Evolutionary conservation across 2,329 filamentous ascomycete species (phyloP), one percentile per base, ranked within the genome.

Genomic region (Cladosporium velox): DNA sequence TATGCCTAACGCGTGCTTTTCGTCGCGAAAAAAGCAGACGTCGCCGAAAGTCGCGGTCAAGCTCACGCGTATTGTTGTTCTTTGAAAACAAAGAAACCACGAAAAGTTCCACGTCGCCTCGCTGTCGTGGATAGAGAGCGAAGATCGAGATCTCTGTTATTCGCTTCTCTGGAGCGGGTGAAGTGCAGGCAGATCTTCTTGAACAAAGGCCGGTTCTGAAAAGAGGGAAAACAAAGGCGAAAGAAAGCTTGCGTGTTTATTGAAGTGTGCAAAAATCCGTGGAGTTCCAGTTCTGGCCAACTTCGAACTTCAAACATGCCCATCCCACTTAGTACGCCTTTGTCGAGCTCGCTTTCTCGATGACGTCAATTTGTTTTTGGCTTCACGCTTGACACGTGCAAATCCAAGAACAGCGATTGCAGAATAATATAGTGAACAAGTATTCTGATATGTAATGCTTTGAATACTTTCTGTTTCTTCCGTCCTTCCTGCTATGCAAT

Each of bases 321-420:
- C 26, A 54, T 54, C 51, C 51, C 51, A 28, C 51, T 28, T 54
- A 14, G 15, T 21, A 18, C 14, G 51, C 11, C 28, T 30, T 30
- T 26, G 11, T 26, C 35, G 35, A 18, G 35, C 35, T 41, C 35
- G 38, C 38, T 44, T 44, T 44, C 38, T 44, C 18, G 18, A 34
- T 55, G 52, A 55, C 52, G 52, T 55, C 51, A 55, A 12, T 12
- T 34, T 47, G 52, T 55, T 34, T 34, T 41, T 28, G 18, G 49
- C 26, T 35, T 35, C 34, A 35, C 24, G 12, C 14, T 55, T 32
- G 32, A 55, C 52, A 55, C 30, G 52, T 55, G 52, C 52, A 10
- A 52, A 26, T 30, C 5, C 18, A 30, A 14, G 18, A 15, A 12
- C 21, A 24, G 21, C 24, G 5, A 52, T 5, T 21, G 41, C 8